Evolutionary conservation across 148 eudicot genomes (phyloP), one percentile per base, ranked within the genome.

Genomic region (Cornus suecica): DNA sequence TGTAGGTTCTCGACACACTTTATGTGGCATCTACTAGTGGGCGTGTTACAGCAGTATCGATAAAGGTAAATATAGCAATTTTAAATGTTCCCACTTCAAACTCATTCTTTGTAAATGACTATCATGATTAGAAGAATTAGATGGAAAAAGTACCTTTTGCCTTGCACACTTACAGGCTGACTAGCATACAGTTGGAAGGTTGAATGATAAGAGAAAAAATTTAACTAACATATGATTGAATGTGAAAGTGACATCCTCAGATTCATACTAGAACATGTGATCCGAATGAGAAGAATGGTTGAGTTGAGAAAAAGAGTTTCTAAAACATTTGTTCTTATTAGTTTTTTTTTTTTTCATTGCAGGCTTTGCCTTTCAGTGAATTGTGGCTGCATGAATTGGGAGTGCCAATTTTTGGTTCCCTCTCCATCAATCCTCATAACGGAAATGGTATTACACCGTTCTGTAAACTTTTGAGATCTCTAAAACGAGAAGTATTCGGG

Each of bases 331-430:
- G 30, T 28, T 54, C 52, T 51, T 73, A 18, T 68, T 60, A 54
- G 30, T 68, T 51, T 58, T 27, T 64, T 56, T 61, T 10, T 51
- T 70, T 51, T 70, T 37, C 5, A 28, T 45, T 66, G 76, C 84
- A 87, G 93, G 79, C 45, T 72, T 65, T 69, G 24, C 80, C 84
- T 51, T 91, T 87, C 75, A 80, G 83, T 74, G 80, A 68, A 23
- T 68, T 85, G 54, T 94, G 99, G 99, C 68, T 79, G 74, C 84
- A 79, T 77, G 90, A 94, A 34, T 72, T 94, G 75, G 84, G 82
- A 80, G 88, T 91, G 68, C 99, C 99, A 25, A 72, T 92, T 66
- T 94, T 94, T 72, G 99, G 90, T 31, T 94, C 97, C 71, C 90
- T 92, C 75, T 84, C 89, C 28, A 52, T 91, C 75, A 78, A 83